Conservation (phyloP, 805 yeast genomes). For the Candida coquimbonensis region DNA sequence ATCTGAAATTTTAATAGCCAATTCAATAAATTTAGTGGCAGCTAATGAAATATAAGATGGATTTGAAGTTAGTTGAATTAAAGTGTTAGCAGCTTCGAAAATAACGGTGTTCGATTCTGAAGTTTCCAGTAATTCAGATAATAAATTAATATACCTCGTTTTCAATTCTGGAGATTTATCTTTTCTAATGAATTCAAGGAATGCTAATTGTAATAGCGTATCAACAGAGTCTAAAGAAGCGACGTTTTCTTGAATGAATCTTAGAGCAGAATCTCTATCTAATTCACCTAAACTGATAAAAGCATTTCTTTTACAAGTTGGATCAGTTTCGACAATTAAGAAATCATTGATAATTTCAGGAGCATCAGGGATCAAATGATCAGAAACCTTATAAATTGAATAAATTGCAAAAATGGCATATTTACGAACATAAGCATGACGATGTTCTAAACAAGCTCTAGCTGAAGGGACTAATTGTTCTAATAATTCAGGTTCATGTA, state of each 20-base stretch:
- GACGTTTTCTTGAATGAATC: conserved; percentile 68
- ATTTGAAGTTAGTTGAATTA: conserved; percentile 53
- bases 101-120: conserved; percentile 58
- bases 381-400: conserved; percentile 75
- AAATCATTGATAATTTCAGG: conserved; percentile 71
- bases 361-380: conserved; percentile 93
- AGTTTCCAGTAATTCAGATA: conserved; percentile 65
- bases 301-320: conserved; percentile 93
- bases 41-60: conserved; percentile 68
- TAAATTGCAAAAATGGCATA: conserved; percentile 90
- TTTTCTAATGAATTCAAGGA: conserved; percentile 83
- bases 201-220: conserved; percentile 78
- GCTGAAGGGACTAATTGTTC: conserved; percentile 95
- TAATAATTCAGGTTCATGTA: conserved; percentile 86
- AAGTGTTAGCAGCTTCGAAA: conserved; percentile 86
- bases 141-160: conserved; percentile 62
- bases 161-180: conserved; percentile 65
- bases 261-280: conserved; percentile 78
- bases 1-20: conserved; percentile 90
- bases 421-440: conserved; percentile 97
- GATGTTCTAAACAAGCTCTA: conserved; percentile 84
- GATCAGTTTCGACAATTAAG: conserved; percentile 77
- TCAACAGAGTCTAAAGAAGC: conserved; percentile 58
- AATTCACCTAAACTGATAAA: conserved; percentile 79
- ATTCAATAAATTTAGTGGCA: conserved; percentile 78